Percentiles rank a stretch among this genome's conserved stretches.
Conservation (phyloP, 129 eudicot genomes). For the Helianthus tuberosus region DNA sequence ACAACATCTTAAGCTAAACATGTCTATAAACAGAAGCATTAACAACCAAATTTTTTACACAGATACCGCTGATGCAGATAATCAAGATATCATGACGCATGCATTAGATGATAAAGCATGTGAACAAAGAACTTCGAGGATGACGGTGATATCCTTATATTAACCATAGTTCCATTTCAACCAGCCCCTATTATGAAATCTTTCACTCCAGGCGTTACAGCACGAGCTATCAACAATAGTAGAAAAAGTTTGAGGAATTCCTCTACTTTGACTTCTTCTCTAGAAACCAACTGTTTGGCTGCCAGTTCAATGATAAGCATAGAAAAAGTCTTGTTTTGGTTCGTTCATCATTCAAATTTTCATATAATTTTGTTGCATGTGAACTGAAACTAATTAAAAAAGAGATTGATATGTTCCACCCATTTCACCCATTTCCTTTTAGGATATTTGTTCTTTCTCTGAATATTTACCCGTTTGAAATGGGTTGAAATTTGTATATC, state of each 20-base stretch:
- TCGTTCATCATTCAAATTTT: slow-evolving; percentile 74
- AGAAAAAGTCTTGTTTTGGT: slow-evolving; percentile 58
- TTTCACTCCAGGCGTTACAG: slow-evolving; percentile 76
- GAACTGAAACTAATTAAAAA: slow-evolving; percentile 49
- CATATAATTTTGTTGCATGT: slow-evolving; percentile 57
- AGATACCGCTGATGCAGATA: slow-evolving; percentile 14
- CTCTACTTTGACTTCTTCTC: slow-evolving; percentile 30
- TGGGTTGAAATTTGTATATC: no score
- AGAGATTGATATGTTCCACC: slow-evolving; percentile 38
- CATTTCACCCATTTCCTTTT: no score
- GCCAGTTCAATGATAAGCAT: slow-evolving; percentile 74
- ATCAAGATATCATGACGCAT: no score
- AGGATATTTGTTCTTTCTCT: no score
- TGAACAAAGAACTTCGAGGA: slow-evolving; percentile 17
- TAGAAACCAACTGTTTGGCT: slow-evolving; percentile 67
- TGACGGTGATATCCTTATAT: slow-evolving; percentile 21
- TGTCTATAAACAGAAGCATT: no score
- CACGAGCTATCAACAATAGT: slow-evolving; percentile 49
- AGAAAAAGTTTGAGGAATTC: slow-evolving; percentile 72
- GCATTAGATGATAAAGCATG: no score
- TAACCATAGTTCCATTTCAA: slow-evolving; percentile 49
- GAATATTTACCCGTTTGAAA: no score
- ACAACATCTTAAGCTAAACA: no score
- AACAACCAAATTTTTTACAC: neutral
- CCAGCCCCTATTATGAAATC: slow-evolving; percentile 53